phyloP scores from a whole-genome alignment of 2,329 filamentous ascomycete genomes.

The Fusarium armeniacum region DNA sequence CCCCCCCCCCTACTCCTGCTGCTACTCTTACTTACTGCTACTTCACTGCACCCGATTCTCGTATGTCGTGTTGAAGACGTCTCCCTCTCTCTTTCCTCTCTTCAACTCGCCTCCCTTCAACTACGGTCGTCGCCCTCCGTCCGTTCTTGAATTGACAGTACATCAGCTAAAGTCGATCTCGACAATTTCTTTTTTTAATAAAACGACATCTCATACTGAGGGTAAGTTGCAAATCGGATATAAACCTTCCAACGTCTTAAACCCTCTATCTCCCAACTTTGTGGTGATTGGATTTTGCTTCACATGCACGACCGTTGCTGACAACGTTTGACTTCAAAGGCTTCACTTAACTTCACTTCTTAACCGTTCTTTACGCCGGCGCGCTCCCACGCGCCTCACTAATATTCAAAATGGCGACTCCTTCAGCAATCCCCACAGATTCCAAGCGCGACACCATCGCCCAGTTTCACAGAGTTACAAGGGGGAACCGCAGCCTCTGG shows the following conservation, averaged over 20 bases:
- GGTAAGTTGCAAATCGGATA: slow-evolving; percentile 36
- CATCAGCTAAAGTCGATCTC: slow-evolving; percentile 6
- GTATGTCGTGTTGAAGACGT: slow-evolving; percentile 43
- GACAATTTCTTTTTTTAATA: slow-evolving; percentile 23
- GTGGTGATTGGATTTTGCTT: slow-evolving; percentile 19
- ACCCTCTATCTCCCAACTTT: slow-evolving; percentile 2
- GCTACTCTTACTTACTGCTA: slow-evolving; percentile 12
- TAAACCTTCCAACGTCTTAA: slow-evolving; percentile 25
- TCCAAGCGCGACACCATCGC: slow-evolving; percentile 59
- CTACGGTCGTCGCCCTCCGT: slow-evolving; percentile 31
- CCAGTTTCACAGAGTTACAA: slow-evolving; percentile 68
- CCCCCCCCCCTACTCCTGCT: slow-evolving; percentile 23
- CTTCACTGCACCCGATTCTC: slow-evolving; percentile 17
- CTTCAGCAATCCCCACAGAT: slow-evolving; percentile 50
- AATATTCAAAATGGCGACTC: slow-evolving; percentile 53
- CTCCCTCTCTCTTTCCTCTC: slow-evolving; percentile 26
- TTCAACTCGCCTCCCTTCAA: slow-evolving; percentile 25
- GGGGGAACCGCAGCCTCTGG: slow-evolving; percentile 80
- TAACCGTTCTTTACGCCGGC: slow-evolving; percentile 24
- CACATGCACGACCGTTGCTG: slow-evolving; percentile 31
- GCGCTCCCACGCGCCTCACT: slow-evolving; percentile 20
- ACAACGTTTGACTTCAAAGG: slow-evolving; percentile 26
- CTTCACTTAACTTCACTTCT: slow-evolving; percentile 26
- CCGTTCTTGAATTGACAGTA: slow-evolving; percentile 33
- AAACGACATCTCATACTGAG: slow-evolving; percentile 38